These are phyloP conservation scores for Citeromyces hawaiiensis DNA, from an alignment of 1,139 yeast genomes.

Conservation along the genomic window DNA sequence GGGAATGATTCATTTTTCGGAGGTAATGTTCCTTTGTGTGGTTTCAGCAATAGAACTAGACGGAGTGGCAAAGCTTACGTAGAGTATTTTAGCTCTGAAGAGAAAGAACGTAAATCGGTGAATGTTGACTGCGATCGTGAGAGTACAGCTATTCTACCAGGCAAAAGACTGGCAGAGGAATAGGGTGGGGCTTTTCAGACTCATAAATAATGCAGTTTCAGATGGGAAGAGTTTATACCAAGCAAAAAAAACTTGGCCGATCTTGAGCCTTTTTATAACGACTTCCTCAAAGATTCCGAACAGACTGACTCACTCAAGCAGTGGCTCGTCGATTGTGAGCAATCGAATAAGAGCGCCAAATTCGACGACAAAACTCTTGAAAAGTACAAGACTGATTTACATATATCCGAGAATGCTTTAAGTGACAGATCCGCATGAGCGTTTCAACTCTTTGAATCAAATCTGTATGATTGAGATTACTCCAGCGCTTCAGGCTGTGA, in stretches of 20 bases:
- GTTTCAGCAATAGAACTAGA: neutral
- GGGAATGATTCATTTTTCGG: neutral
- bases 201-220: conserved; percentile 39
- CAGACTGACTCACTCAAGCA: no score
- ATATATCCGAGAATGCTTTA: no score
- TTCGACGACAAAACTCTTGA: no score
- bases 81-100: conserved; percentile 9
- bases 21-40: neutral
- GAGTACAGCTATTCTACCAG: conserved; percentile 6
- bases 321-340: no score
- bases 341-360: no score
- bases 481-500: conserved; percentile 38
- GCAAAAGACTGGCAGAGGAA: conserved; percentile 23
- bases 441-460: conserved; percentile 30
- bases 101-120: conserved; percentile 8
- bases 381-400: no score
- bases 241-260: no score
- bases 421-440: conserved; percentile 21
- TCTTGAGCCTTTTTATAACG: no score
- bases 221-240: conserved; percentile 25
- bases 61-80: conserved; percentile 13
- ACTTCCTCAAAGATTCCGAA: no score
- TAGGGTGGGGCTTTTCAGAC: conserved; percentile 31
- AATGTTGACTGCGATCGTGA: conserved; percentile 14
- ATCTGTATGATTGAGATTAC: conserved; percentile 36